phyloP scores from a whole-genome alignment of 495 filamentous ascomycete species.

The Neurospora hispaniola region DNA sequence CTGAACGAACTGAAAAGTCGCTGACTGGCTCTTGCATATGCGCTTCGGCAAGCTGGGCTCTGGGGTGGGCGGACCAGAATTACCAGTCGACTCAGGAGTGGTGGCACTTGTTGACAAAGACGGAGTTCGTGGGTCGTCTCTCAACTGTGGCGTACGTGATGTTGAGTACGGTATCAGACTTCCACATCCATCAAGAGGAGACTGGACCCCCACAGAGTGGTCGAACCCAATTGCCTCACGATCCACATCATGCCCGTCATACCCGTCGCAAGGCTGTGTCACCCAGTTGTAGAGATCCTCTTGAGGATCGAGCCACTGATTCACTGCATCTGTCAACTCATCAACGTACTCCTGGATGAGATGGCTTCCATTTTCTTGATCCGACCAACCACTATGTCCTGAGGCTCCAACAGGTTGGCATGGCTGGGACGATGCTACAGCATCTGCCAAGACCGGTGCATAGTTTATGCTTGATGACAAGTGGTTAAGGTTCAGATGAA shows the following conservation, averaged over 20 bases:
- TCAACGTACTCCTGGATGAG: not conserved
- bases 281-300: not conserved
- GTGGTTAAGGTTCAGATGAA: not conserved
- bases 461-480: not conserved
- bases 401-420: not conserved
- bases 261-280: not conserved
- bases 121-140: not conserved
- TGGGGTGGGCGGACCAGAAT: not conserved
- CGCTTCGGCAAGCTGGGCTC: not conserved
- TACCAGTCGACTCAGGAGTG: not conserved
- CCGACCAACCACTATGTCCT: not conserved
- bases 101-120: not conserved
- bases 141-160: not conserved
- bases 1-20: slow-evolving; percentile 9
- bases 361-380: not conserved
- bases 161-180: not conserved
- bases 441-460: not conserved
- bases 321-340: not conserved
- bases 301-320: not conserved
- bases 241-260: not conserved
- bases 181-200: not conserved
- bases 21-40: not conserved
- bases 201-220: not conserved
- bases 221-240: not conserved
- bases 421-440: not conserved